Conservation (phyloP, 331 rosid species). For the Malus hybrid region DNA sequence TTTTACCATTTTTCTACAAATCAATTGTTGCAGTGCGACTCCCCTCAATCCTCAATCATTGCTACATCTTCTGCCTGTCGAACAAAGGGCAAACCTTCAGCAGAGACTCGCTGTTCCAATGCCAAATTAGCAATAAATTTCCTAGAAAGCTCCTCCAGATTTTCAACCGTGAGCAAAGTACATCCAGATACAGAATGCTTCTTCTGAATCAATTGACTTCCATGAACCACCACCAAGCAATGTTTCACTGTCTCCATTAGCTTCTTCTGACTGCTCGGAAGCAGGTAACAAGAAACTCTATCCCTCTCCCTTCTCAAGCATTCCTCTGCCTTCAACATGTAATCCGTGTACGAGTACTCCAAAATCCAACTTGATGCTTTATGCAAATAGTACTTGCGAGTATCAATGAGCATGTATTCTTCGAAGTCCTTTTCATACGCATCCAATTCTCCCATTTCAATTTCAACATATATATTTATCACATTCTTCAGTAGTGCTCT, state of each 20-base stretch:
- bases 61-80: constrained; percentile 65
- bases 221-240: constrained; percentile 34
- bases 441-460: constrained; percentile 48
- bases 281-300: constrained; percentile 50
- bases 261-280: constrained; percentile 51
- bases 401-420: constrained; percentile 38
- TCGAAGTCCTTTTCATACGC: constrained; percentile 50
- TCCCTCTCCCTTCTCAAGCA: constrained; percentile 69
- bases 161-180: constrained; percentile 35
- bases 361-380: constrained; percentile 69
- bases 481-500: constrained; percentile 49
- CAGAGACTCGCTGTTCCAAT: constrained; percentile 59
- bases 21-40: neutral
- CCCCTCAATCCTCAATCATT: constrained; percentile 14
- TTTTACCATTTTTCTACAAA: too few relatives aligned
- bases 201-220: constrained; percentile 47
- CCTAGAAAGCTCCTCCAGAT: constrained; percentile 30
- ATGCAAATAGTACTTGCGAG: constrained; percentile 44
- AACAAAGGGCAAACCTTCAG: constrained; percentile 57
- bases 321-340: constrained; percentile 76
- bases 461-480: constrained; percentile 48
- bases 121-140: constrained; percentile 39
- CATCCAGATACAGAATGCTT: constrained; percentile 51
- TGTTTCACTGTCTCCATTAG: constrained; percentile 62
- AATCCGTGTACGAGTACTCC: constrained; percentile 45